These are phyloP conservation scores for Fraxinus quadrangulata DNA, from an alignment of 257 asterid species.

Conservation along the genomic window DNA sequence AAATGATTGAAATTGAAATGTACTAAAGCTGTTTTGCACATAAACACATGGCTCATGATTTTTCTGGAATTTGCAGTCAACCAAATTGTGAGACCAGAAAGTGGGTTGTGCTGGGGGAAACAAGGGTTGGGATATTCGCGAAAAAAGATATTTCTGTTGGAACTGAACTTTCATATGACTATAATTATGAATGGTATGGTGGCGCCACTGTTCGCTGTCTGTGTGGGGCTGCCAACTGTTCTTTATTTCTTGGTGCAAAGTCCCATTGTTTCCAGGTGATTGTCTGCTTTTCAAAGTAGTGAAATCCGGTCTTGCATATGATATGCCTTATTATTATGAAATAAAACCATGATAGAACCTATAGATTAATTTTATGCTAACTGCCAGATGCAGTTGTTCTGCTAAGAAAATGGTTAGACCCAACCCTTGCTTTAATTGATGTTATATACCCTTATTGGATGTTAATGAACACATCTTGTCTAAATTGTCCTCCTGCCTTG, in stretches of 20 bases:
- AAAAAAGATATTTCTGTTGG: conserved; percentile 64
- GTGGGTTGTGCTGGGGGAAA: conserved; percentile 89
- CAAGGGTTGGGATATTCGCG: conserved; percentile 90
- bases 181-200: conserved; percentile 93
- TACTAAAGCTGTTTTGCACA: conserved; percentile 13
- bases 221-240: conserved; percentile 92
- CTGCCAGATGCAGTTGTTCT: conserved; percentile 14
- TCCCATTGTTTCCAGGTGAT: conserved; percentile 92
- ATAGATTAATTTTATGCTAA: neutral
- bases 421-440: neutral
- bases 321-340: conserved; percentile 1
- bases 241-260: conserved; percentile 88
- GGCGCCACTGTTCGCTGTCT: conserved; percentile 89
- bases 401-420: neutral
- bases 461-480: neutral
- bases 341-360: neutral
- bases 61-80: conserved; percentile 51
- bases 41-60: conserved; percentile 16
- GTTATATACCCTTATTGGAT: neutral
- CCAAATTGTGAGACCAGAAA: conserved; percentile 98
- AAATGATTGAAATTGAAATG: conserved; percentile 22
- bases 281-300: conserved; percentile 21
- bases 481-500: neutral
- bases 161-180: conserved; percentile 75
- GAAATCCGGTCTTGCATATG: conserved; percentile 18